phyloP scores from a whole-genome alignment of 1,284 basidiomycete genomes.

The Cystobasidiaceae sp. region DNA sequence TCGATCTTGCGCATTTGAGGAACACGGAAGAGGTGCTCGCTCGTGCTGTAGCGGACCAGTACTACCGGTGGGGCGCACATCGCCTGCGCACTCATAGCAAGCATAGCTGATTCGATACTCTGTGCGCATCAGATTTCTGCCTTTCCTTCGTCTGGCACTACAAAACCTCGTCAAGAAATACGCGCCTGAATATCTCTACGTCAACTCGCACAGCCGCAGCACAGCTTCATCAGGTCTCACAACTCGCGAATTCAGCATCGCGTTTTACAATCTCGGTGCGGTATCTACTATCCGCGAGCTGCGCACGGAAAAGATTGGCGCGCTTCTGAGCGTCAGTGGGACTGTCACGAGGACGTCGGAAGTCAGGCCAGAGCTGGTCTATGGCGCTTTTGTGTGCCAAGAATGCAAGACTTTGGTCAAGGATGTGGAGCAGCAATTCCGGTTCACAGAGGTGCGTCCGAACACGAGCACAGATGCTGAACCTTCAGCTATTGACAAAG shows the following conservation, averaged over 20 bases:
- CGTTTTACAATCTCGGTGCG: conserved; percentile 77
- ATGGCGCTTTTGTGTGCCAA: conserved; percentile 88
- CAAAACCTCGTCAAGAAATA: conserved; percentile 81
- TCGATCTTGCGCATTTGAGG: conserved; percentile 88
- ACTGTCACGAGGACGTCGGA: conserved; percentile 97
- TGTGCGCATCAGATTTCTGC: conserved; percentile 60
- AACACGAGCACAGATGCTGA: too few species aligned
- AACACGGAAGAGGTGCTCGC: conserved; percentile 86
- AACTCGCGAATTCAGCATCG: conserved; percentile 87
- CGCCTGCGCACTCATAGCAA: background rate
- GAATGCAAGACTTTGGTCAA: conserved; percentile 79
- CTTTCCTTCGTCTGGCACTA: conserved; percentile 84
- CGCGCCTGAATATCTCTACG: conserved; percentile 87
- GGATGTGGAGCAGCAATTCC: conserved; percentile 99
- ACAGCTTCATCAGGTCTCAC: conserved; percentile 64
- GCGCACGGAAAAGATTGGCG: conserved; percentile 85
- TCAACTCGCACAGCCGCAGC: conserved; percentile 58
- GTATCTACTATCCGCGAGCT: conserved; percentile 91
- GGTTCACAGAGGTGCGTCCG: conserved; percentile 81
- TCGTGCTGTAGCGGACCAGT: conserved; percentile 84
- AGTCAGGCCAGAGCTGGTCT: conserved; percentile 90
- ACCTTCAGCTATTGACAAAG: conserved; percentile 6
- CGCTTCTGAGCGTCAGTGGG: conserved; percentile 86
- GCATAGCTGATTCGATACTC: background rate
- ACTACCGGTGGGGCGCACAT: conserved; percentile 65